phyloP scores from a whole-genome alignment of 495 filamentous ascomycete species.

The Penicillium desertorum region DNA sequence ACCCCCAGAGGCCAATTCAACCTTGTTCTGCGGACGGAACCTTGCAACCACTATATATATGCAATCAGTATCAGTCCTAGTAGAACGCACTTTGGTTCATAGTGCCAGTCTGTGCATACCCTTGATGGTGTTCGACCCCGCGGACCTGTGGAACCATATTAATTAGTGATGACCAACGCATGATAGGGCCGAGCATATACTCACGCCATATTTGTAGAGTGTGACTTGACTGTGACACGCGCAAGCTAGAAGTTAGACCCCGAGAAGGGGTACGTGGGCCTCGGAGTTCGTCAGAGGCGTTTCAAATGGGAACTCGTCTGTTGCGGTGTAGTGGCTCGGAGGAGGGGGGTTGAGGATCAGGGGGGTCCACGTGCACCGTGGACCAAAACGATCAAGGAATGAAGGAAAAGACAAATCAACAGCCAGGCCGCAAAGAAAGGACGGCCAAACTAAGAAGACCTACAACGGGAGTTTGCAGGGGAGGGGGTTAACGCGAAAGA shows the following conservation, averaged over 20 bases:
- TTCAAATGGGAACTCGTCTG: conserved; percentile 8
- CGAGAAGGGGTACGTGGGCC: conserved; percentile 31
- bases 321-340: conserved; percentile 21
- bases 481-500: conserved; percentile 9
- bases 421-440: conserved; percentile 9
- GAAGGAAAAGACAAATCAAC: conserved; percentile 1
- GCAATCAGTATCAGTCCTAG: neutral
- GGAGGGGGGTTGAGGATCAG: conserved; percentile 31
- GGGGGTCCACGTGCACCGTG: conserved; percentile 16
- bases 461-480: neutral
- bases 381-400: conserved; percentile 13
- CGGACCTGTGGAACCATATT: conserved; percentile 30
- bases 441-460: conserved; percentile 3
- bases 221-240: conserved; percentile 2
- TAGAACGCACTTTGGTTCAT: neutral
- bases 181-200: conserved; percentile 24
- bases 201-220: conserved; percentile 49
- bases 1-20: conserved; percentile 85
- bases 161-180: conserved; percentile 16
- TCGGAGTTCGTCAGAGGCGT: conserved; percentile 16
- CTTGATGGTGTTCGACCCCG: conserved; percentile 67
- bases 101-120: conserved; percentile 47
- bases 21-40: conserved; percentile 94
- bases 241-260: conserved; percentile 19
- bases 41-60: conserved; percentile 76